Base-by-base conservation (phyloP, 129 eudicot species). In the Sambucus nigra region DNA sequence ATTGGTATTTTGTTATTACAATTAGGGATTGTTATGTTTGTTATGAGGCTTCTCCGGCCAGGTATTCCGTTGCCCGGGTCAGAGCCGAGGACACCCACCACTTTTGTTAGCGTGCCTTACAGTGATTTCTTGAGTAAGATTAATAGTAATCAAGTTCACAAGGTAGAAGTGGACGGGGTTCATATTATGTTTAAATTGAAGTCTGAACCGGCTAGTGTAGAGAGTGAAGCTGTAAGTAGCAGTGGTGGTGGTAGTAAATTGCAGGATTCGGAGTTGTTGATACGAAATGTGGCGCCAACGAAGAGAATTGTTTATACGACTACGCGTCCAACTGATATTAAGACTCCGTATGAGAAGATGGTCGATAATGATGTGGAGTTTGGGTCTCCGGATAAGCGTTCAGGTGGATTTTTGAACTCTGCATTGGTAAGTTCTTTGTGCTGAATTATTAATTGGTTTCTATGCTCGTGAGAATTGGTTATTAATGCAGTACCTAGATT, bases 321-420 rank as follows among this genome's bases (percentile, higher is more conserved):
- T 1, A 91, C 95, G 22, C 77, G 99, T 32, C 99, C 99, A 0
- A 80, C 55, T 56, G 99, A 91, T 59, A 82, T 91, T 20, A 91
- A 82, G 76, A 73, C 99, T 25, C 99, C 99, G 0, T 91, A 91
- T 46, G 99, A 91, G 69, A 86, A 91, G 67, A 91, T 91, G 99
- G 55, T 91, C 24, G 95, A 91, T 45, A 79, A 86, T 68, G 73
- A 73, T 59, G 99, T 91, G 8, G 94, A 82, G 67, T 91, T 91
- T 72, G 99, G 99, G 25, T 82, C 99, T 2, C 99, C 99, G 2
- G 99, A 91, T 72, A 85, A 85, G 76, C 69, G 99, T 80, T 91
- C 99, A 25, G 94, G 95, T 19, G 95, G 95, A 20, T 86, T 91
- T 72, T 66, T 86, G 67, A 86, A 91, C 64, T 91, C 94, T 47